Conservation (phyloP, 139 green algal genomes). For the Chlamydomonas incerta region DNA sequence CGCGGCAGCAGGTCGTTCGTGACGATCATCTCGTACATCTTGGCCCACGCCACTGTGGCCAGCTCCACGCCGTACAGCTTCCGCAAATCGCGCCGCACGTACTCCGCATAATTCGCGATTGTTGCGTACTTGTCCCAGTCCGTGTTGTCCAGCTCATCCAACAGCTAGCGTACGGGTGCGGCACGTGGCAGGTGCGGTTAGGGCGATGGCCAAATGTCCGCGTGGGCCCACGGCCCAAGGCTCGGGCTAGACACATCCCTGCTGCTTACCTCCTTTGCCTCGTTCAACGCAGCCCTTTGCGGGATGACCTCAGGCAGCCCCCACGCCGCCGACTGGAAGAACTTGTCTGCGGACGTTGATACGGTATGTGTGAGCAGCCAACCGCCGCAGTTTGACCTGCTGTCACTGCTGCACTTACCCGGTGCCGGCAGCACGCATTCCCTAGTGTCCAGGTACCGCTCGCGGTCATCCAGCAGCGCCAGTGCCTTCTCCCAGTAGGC, state of each 20-base stretch:
- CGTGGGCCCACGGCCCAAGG: too few relatives aligned
- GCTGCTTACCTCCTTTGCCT: neutral
- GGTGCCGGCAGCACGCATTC: neutral
- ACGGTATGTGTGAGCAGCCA: too few relatives aligned
- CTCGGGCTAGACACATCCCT: too few relatives aligned
- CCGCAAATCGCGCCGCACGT: constrained; percentile 22
- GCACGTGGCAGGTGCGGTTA: too few relatives aligned
- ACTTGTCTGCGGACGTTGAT: too few relatives aligned
- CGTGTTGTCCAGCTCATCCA: constrained; percentile 13
- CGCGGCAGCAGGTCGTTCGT: constrained; percentile 42
- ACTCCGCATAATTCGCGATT: neutral
- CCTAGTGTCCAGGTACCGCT: neutral
- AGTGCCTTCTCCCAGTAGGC: neutral
- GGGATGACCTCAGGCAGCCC: neutral
- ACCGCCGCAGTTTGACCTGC: too few relatives aligned
- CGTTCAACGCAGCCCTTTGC: neutral
- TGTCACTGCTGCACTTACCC: too few relatives aligned
- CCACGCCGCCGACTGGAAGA: neutral
- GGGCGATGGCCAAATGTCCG: too few relatives aligned
- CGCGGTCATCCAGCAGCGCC: neutral
- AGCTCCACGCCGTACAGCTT: constrained; percentile 50
- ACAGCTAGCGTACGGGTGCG: neutral
- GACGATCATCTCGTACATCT: constrained; percentile 64
- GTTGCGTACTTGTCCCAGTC: neutral
- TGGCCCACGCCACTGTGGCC: constrained; percentile 61